phyloP scores from a whole-genome alignment of 352 stramenopile genomes.

The Pythium diclinum region DNA sequence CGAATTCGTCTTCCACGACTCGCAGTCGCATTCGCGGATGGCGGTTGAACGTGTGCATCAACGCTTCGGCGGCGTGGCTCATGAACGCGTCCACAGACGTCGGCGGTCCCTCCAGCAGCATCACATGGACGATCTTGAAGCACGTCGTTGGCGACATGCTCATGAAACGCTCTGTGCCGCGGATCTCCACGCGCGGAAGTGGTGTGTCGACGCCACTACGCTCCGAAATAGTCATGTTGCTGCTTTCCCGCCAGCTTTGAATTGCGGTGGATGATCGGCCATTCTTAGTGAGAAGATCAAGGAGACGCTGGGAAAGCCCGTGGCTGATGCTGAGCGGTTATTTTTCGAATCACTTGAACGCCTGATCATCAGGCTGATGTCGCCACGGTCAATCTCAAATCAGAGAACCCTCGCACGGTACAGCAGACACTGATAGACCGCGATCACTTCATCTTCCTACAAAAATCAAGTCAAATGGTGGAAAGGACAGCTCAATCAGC shows the following conservation, averaged over 20 bases:
- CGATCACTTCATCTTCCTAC: neutral
- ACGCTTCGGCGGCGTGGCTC: slow-evolving; percentile 1
- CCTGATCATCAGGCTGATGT: too few relatives aligned
- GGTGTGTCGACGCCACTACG: neutral
- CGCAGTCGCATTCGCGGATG: slow-evolving; percentile 37
- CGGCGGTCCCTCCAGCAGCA: slow-evolving; percentile 8
- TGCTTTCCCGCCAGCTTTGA: too few relatives aligned
- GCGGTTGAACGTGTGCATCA: slow-evolving; percentile 37
- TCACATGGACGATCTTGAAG: slow-evolving; percentile 21
- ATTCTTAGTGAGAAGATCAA: too few relatives aligned
- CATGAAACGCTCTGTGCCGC: slow-evolving; percentile 15
- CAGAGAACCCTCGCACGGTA: too few relatives aligned
- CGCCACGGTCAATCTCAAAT: neutral
- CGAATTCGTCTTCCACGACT: slow-evolving; percentile 25
- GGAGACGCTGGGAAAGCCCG: neutral
- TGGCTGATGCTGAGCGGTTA: too few relatives aligned
- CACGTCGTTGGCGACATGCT: neutral
- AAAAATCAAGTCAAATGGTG: neutral
- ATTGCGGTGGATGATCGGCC: too few relatives aligned
- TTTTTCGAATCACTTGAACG: too few relatives aligned
- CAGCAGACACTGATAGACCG: too few relatives aligned
- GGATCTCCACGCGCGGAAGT: slow-evolving; percentile 3
- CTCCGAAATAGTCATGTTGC: neutral
- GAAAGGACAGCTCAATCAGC: neutral
- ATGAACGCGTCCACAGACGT: neutral